Evolutionary conservation across 306 rosid species (phyloP), one percentile per base, ranked within the genome.

Genomic region (Glycyrrhiza uralensis): DNA sequence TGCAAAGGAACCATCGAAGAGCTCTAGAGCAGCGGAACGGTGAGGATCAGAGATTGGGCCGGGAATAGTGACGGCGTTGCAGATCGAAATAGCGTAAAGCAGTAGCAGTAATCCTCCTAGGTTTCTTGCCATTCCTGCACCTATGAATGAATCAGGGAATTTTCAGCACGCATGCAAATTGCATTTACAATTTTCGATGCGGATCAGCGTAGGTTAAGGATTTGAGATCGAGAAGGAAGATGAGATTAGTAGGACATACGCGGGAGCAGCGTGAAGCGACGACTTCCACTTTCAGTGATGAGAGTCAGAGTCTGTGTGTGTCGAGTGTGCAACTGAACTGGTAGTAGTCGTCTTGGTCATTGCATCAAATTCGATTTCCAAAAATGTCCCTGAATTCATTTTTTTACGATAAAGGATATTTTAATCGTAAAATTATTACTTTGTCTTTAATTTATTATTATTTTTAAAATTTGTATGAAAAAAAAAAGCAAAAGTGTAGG

Each of bases 1-100:
- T 2, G 83, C 75, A 52, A 76, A 91, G 1, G 84, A 83, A 59
- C 87, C 89, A 66, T 85, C 62, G 87, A 94, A 89, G 71, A 91
- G 85, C 54, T 89, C 79, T 12, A 82, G 24, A 30, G 96, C 97
- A 14, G 91, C 90, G 55, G 92, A 80, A 82, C 88, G 91, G 60
- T 89, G 98, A 50, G 94, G 84, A 59, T 89, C 81, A 0, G 97
- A 83, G 88, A 94, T 87, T 64, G 95, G 69, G 23, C 15, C 23
- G 7, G 52, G 68, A 56, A 55, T 66, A 15, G 75, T 46, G 20
- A 32, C 88, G 52, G 96, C 89, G 92, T 55, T 82, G 83, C 58
- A 87, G 84, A 83, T 79, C 81, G 88, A 55, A 79, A 83, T 8
- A 46, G 84, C 72, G 76, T 69, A 35, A 80, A 86, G 26, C 4